phyloP scores from a whole-genome alignment of 2,329 filamentous ascomycete genomes.

The Botryotinia convoluta region DNA sequence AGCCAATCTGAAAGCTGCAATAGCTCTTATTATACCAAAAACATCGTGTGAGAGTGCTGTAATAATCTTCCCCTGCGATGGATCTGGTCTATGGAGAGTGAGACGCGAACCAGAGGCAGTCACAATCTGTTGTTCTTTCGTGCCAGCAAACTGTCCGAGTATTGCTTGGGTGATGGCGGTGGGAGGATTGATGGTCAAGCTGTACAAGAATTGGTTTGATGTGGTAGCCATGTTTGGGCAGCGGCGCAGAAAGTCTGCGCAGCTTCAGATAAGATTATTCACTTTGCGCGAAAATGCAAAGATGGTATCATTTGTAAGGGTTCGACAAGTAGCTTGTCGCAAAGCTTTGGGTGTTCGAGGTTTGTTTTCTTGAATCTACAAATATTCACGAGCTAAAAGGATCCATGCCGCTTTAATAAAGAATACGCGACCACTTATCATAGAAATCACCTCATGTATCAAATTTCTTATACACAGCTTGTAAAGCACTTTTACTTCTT shows the following conservation, averaged over 20 bases:
- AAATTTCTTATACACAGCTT: slow-evolving; percentile 3
- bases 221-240: slow-evolving; percentile 78
- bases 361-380: slow-evolving; percentile 9
- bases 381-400: slow-evolving; percentile 19
- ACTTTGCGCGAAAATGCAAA: slow-evolving; percentile 15
- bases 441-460: slow-evolving; percentile 18
- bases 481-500: background rate
- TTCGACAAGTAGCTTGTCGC: slow-evolving; percentile 31
- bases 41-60: slow-evolving; percentile 88
- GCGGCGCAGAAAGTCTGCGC: slow-evolving; percentile 35
- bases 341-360: slow-evolving; percentile 15
- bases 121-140: slow-evolving; percentile 96
- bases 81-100: slow-evolving; percentile 81
- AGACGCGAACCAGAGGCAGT: slow-evolving; percentile 89
- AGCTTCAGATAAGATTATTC: slow-evolving; percentile 22
- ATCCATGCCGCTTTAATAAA: slow-evolving; percentile 21
- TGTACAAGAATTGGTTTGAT: slow-evolving; percentile 98
- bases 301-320: slow-evolving; percentile 28
- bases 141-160: slow-evolving; percentile 91
- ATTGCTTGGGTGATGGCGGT: slow-evolving; percentile 88
- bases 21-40: slow-evolving; percentile 89
- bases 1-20: slow-evolving; percentile 86
- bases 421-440: slow-evolving; percentile 19
- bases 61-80: slow-evolving; percentile 78
- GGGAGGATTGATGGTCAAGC: slow-evolving; percentile 89